Conservation (phyloP, 139 green algal species). For the Marvania coccoides region DNA sequence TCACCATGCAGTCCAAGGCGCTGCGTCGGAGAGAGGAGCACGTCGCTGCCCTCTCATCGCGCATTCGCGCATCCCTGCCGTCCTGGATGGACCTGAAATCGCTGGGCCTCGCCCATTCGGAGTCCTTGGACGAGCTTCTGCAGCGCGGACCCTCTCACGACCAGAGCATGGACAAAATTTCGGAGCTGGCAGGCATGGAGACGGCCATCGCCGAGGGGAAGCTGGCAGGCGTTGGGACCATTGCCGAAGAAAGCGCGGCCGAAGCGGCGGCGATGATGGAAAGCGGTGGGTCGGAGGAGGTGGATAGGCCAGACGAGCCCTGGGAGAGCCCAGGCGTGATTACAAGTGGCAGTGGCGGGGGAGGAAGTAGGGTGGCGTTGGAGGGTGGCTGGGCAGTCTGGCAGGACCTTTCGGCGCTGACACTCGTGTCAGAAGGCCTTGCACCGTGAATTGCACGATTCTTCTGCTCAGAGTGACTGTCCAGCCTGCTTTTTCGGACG, state of each 20-base stretch:
- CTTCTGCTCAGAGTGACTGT: too few species aligned
- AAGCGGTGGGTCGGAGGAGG: conserved; percentile 3
- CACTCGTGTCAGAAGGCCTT: not conserved
- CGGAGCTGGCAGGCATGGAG: not conserved
- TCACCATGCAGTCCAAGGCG: conserved; percentile 3
- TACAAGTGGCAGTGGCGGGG: not conserved
- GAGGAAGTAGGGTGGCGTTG: not conserved
- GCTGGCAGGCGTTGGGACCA: too few species aligned
- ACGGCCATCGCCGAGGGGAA: too few species aligned
- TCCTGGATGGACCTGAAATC: conserved; percentile 22
- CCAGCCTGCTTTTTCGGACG: too few species aligned
- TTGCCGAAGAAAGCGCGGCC: not conserved
- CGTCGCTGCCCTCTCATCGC: not conserved
- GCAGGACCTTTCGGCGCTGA: not conserved
- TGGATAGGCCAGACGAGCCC: not conserved
- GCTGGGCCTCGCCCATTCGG: not conserved
- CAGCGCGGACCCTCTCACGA: not conserved
- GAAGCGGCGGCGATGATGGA: not conserved
- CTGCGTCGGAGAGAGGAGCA: not conserved
- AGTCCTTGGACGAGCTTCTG: not conserved
- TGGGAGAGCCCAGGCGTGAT: not conserved
- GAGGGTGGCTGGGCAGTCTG: not conserved
- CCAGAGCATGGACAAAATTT: not conserved
- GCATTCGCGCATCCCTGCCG: conserved; percentile 2
- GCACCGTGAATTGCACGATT: too few species aligned